Conservation (phyloP, 306 rosid species). For the Vachellia pachyceras region DNA sequence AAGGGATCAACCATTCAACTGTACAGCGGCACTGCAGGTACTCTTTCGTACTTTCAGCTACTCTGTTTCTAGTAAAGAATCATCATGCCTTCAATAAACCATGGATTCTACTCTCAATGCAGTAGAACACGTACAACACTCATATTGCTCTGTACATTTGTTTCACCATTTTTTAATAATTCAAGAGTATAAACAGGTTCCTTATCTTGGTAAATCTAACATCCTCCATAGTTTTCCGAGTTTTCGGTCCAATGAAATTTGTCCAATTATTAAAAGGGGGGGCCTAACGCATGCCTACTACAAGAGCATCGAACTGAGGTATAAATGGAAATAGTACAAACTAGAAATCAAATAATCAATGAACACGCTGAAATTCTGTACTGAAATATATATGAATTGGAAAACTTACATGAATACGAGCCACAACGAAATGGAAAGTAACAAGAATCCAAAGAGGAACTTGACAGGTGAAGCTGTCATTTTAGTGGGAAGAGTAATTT, state of each 20-base stretch:
- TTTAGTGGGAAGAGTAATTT: slow-evolving; percentile 11
- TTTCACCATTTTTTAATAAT: neutral
- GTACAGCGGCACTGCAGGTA: neutral
- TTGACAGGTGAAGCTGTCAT: slow-evolving; percentile 94
- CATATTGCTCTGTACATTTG: slow-evolving; percentile 17
- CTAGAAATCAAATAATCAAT: neutral
- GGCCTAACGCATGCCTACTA: neutral
- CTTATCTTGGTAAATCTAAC: neutral
- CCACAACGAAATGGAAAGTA: slow-evolving; percentile 79
- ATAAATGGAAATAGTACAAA: neutral
- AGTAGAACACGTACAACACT: neutral
- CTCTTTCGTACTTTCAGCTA: neutral
- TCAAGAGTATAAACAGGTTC: slow-evolving; percentile 9
- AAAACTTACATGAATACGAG: slow-evolving; percentile 77
- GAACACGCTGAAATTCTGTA: slow-evolving; percentile 24
- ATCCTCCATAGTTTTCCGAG: slow-evolving; percentile 15
- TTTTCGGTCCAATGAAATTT: neutral
- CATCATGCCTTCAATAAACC: slow-evolving; percentile 5
- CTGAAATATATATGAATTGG: neutral
- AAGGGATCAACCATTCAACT: neutral
- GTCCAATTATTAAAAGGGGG: neutral
- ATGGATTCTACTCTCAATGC: neutral
- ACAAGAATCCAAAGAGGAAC: slow-evolving; percentile 79
- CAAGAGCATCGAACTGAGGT: neutral
- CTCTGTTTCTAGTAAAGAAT: neutral